A percentile compares a stretch with the other conserved stretches of the same genome.
phyloP scores from a whole-genome alignment of 345 rosid species.

The Citrus reticulata region DNA sequence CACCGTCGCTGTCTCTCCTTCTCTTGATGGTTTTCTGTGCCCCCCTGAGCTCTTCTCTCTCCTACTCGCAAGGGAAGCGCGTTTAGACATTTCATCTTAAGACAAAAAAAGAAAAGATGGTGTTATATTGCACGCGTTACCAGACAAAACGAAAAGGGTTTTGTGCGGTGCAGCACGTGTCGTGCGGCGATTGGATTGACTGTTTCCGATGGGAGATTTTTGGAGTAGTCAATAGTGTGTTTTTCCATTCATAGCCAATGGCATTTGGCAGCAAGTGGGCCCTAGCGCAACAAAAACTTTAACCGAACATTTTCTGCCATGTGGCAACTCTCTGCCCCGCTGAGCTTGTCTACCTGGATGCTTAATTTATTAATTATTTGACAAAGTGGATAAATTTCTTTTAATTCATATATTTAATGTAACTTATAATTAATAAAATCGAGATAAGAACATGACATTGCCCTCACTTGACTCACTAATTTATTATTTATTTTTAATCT shows the following conservation, averaged over 20 bases:
- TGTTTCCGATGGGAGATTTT: neutral
- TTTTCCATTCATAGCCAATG: neutral
- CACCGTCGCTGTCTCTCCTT: slow-evolving; percentile 3
- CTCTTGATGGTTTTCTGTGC: slow-evolving; percentile 25
- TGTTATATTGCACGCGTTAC: neutral
- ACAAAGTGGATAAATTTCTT: no score
- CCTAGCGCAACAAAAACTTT: neutral
- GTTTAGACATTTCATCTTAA: neutral
- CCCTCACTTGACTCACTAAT: no score
- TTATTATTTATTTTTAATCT: no score
- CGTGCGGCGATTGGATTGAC: neutral
- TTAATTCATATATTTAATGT: no score
- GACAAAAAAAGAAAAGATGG: no score
- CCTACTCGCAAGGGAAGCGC: neutral
- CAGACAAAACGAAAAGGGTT: neutral
- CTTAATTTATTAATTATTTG: neutral
- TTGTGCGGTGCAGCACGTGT: neutral
- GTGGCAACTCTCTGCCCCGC: slow-evolving; percentile 1
- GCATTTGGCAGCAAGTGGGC: neutral
- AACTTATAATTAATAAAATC: no score
- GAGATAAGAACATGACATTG: no score
- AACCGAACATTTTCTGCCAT: slow-evolving; percentile 15
- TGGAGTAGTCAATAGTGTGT: neutral
- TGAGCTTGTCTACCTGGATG: neutral
- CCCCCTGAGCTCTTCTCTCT: neutral